Percentiles rank a stretch among this genome's conserved stretches.
Conservation (phyloP, 2,329 filamentous ascomycete species). For the Fusarium poae region DNA sequence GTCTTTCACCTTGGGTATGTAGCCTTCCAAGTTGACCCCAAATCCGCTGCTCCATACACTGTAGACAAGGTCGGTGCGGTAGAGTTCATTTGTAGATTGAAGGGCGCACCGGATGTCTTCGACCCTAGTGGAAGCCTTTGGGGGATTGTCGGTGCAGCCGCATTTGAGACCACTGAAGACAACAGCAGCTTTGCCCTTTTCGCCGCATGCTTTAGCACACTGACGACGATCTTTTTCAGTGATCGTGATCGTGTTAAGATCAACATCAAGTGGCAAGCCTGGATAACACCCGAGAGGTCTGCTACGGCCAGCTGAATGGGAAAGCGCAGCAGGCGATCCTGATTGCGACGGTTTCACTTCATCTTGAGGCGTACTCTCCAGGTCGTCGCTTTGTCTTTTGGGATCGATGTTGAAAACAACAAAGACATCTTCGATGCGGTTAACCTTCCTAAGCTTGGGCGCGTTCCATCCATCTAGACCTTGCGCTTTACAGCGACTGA, state of each 20-base stretch:
- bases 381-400: not conserved
- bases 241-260: not conserved
- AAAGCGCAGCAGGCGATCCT: not conserved
- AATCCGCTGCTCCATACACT: not conserved
- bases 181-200: not conserved
- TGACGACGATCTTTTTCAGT: not conserved
- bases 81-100: not conserved
- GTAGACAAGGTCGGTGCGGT: not conserved
- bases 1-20: too few relatives aligned
- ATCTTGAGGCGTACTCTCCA: not conserved
- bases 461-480: not conserved
- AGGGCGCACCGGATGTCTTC: not conserved
- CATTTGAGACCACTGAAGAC: not conserved
- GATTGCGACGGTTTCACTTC: not conserved
- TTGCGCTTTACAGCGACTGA: not conserved
- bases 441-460: not conserved
- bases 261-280: not conserved
- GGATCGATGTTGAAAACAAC: not conserved
- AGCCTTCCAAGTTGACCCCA: not conserved
- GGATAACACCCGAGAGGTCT: not conserved
- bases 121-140: not conserved
- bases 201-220: not conserved
- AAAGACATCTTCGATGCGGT: not conserved
- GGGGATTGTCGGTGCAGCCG: not conserved
- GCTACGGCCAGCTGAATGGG: not conserved